Percentiles rank a stretch among this genome's conserved stretches.
Evolutionary conservation across 2,329 filamentous ascomycete species (phyloP).

Genomic region (Aspergillus versicolor): DNA sequence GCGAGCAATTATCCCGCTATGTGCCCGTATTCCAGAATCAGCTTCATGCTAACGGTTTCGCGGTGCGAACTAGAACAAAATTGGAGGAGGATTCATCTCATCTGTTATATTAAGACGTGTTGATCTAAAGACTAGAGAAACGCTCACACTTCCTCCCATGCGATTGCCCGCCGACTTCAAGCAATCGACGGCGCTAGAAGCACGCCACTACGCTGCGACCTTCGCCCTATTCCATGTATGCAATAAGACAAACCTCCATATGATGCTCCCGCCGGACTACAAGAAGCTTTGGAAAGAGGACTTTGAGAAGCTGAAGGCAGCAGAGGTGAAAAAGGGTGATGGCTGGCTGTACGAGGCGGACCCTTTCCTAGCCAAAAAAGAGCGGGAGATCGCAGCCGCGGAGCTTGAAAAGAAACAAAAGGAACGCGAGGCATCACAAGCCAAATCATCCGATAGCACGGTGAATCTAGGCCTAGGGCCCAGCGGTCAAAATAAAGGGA

Average conservation of each 20-base stretch:
- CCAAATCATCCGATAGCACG: slow-evolving; percentile 65
- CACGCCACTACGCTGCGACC: slow-evolving; percentile 87
- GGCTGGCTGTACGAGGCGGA: slow-evolving; percentile 95
- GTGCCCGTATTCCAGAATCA: neutral
- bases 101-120: slow-evolving; percentile 72
- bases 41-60: slow-evolving; percentile 14
- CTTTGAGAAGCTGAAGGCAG: slow-evolving; percentile 77
- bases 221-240: slow-evolving; percentile 89
- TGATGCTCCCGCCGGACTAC: slow-evolving; percentile 88
- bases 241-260: slow-evolving; percentile 94
- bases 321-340: slow-evolving; percentile 72
- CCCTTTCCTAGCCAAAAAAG: slow-evolving; percentile 78
- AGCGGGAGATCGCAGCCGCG: slow-evolving; percentile 75
- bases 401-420: slow-evolving; percentile 75
- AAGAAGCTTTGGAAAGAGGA: slow-evolving; percentile 85
- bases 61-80: slow-evolving; percentile 55
- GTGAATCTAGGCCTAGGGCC: slow-evolving; percentile 52
- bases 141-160: slow-evolving; percentile 74
- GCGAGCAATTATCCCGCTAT: neutral
- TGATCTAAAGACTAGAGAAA: slow-evolving; percentile 80
- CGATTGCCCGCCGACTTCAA: slow-evolving; percentile 75
- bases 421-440: slow-evolving; percentile 63
- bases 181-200: slow-evolving; percentile 80
- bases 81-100: slow-evolving; percentile 71
- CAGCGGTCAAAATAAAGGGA: slow-evolving; percentile 46